Evolutionary conservation across 2,329 filamentous ascomycete species (phyloP).

Genomic region (Iodosphaeria phyllophila): DNA sequence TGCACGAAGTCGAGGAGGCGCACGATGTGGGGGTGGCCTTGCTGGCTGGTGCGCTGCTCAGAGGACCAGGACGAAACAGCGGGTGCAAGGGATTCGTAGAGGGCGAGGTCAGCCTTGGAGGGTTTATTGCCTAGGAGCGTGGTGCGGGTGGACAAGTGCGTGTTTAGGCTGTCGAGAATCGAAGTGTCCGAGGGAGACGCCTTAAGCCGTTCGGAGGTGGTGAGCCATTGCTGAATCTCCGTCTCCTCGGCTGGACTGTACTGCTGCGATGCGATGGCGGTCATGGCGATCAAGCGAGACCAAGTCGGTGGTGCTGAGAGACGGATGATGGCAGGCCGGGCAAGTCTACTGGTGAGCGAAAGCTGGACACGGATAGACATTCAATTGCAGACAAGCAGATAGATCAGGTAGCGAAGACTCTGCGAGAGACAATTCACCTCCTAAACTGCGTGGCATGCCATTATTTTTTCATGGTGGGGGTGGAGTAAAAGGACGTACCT

Average conservation of each 20-base stretch:
- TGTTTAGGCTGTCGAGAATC: slow-evolving; percentile 65
- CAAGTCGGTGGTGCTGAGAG: slow-evolving; percentile 13
- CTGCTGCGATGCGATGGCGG: slow-evolving; percentile 43
- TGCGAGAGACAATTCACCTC: no score
- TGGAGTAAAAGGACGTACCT: no score
- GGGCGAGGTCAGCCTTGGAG: slow-evolving; percentile 67
- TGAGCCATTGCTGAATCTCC: slow-evolving; percentile 80
- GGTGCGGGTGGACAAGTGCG: slow-evolving; percentile 71
- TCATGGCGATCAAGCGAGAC: slow-evolving; percentile 40
- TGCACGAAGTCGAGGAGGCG: slow-evolving; percentile 89
- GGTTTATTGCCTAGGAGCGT: slow-evolving; percentile 82
- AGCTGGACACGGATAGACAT: no score
- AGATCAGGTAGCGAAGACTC: no score
- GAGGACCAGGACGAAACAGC: slow-evolving; percentile 61
- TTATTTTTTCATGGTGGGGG: no score
- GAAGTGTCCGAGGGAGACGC: slow-evolving; percentile 39
- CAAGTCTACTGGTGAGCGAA: slow-evolving; percentile 17
- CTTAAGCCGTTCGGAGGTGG: slow-evolving; percentile 54
- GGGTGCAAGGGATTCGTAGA: slow-evolving; percentile 64
- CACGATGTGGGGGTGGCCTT: slow-evolving; percentile 79
- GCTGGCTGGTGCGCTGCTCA: slow-evolving; percentile 77
- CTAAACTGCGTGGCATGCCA: no score
- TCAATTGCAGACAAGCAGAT: no score
- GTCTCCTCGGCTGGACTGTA: slow-evolving; percentile 67
- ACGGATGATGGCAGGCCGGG: slow-evolving; percentile 17